Evolutionary conservation across 2,329 filamentous ascomycete species (phyloP).

Genomic region (Conoideocrella luteorostrata): DNA sequence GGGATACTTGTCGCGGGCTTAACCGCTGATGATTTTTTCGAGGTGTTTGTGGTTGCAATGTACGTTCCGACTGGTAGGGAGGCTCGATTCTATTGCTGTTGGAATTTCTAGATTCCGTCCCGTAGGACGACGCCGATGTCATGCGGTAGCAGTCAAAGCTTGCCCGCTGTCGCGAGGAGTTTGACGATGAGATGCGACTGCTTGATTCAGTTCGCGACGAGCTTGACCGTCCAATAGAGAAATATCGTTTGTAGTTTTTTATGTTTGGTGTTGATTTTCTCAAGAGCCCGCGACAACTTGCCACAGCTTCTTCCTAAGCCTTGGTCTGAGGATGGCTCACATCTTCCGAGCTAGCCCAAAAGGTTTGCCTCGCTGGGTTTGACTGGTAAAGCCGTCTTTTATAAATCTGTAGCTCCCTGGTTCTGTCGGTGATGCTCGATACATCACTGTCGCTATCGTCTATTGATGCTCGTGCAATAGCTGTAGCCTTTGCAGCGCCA

Average conservation of each 20-base stretch:
- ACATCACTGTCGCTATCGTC: conserved; percentile 4
- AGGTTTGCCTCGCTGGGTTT: background rate
- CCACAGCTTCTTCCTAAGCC: conserved; percentile 12
- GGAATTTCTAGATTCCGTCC: background rate
- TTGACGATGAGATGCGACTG: conserved; percentile 3
- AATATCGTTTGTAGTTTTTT: conserved; percentile 2
- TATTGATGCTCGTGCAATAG: background rate
- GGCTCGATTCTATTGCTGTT: too few species aligned
- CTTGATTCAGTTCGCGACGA: conserved; percentile 4
- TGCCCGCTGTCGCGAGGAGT: conserved; percentile 1
- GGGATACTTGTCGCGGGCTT: conserved; percentile 9
- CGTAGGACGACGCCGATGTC: conserved; percentile 5
- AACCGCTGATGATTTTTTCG: background rate
- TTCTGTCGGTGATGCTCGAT: conserved; percentile 1
- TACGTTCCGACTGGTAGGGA: background rate
- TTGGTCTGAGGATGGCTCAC: conserved; percentile 3
- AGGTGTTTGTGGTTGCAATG: background rate
- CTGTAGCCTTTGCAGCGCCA: background rate
- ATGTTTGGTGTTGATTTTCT: conserved; percentile 10
- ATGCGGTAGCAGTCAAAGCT: conserved; percentile 1
- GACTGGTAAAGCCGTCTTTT: conserved; percentile 9
- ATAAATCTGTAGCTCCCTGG: conserved; percentile 8
- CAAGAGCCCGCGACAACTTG: conserved; percentile 12
- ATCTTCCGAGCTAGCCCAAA: conserved; percentile 10
- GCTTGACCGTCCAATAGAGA: conserved; percentile 6